phyloP scores from a whole-genome alignment of 1,139 yeast genomes.

The Geotrichum reessii region DNA sequence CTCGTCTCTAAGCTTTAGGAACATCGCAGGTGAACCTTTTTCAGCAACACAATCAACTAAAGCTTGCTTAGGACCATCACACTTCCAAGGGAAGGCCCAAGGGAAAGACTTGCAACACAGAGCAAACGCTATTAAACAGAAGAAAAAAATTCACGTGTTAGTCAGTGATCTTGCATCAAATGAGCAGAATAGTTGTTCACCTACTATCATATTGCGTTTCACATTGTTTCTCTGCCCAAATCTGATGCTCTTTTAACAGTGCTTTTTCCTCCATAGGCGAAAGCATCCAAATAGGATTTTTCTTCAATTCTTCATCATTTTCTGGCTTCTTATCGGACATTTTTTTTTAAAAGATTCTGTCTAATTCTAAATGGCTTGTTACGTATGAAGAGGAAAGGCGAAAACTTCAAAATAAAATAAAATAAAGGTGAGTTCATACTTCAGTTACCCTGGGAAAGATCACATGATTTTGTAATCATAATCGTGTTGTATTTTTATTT shows the following conservation, averaged over 20 bases:
- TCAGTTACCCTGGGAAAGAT: conserved; percentile 1
- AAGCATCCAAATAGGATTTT: conserved; percentile 72
- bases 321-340: background rate
- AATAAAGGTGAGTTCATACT: background rate
- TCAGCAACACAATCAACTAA: conserved; percentile 68
- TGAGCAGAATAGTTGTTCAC: background rate
- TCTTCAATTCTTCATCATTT: conserved; percentile 3
- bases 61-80: conserved; percentile 52
- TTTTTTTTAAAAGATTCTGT: background rate
- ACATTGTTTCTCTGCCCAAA: conserved; percentile 64
- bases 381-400: background rate
- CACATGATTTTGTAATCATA: background rate
- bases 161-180: conserved; percentile 34
- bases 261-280: conserved; percentile 83
- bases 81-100: conserved; percentile 51
- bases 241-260: conserved; percentile 72
- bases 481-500: background rate
- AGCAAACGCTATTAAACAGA: conserved; percentile 39
- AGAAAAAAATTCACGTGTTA: conserved; percentile 14
- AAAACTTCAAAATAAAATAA: background rate
- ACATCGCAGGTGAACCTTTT: conserved; percentile 56
- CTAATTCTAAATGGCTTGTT: background rate
- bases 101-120: conserved; percentile 52
- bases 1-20: conserved; percentile 61
- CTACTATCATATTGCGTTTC: conserved; percentile 45